A percentile compares a stretch with the other conserved stretches of the same genome.
Conservation (phyloP, 371 early-diverging fungal genomes). For the Rhizopus microsporus region DNA sequence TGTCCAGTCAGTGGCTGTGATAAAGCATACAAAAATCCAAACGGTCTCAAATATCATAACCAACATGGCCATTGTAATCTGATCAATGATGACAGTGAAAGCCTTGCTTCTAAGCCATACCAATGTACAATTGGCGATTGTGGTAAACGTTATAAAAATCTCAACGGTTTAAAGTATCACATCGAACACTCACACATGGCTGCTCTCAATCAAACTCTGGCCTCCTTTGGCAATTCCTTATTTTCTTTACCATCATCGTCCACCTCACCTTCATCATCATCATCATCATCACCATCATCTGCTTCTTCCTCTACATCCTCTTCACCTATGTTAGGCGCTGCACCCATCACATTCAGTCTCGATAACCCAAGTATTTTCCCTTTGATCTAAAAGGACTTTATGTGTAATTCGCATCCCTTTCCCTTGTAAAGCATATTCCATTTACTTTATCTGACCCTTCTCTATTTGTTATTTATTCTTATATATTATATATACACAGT, state of each 20-base stretch:
- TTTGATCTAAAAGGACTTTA: too few relatives aligned
- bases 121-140: conserved; percentile 85
- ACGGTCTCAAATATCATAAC: conserved; percentile 97
- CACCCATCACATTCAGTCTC: too few relatives aligned
- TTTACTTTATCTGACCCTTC: too few relatives aligned
- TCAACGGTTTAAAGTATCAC: conserved; percentile 97
- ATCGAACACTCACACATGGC: conserved; percentile 84
- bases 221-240: conserved; percentile 36
- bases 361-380: too few relatives aligned
- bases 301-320: conserved; percentile 2
- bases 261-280: neutral
- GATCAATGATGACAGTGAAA: conserved; percentile 48
- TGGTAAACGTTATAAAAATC: conserved; percentile 95
- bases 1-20: conserved; percentile 86
- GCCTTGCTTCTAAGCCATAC: conserved; percentile 75
- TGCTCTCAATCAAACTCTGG: conserved; percentile 42
- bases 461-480: too few relatives aligned
- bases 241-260: conserved; percentile 10
- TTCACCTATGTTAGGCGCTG: too few relatives aligned
- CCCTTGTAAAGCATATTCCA: too few relatives aligned
- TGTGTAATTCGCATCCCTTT: too few relatives aligned
- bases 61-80: conserved; percentile 79
- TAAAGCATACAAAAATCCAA: conserved; percentile 97
- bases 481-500: too few relatives aligned
- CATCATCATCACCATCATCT: conserved; percentile 3